A percentile compares a stretch with the other conserved stretches of the same genome.
phyloP scores from a whole-genome alignment of 148 eudicot species.

The Diospyros lotus region DNA sequence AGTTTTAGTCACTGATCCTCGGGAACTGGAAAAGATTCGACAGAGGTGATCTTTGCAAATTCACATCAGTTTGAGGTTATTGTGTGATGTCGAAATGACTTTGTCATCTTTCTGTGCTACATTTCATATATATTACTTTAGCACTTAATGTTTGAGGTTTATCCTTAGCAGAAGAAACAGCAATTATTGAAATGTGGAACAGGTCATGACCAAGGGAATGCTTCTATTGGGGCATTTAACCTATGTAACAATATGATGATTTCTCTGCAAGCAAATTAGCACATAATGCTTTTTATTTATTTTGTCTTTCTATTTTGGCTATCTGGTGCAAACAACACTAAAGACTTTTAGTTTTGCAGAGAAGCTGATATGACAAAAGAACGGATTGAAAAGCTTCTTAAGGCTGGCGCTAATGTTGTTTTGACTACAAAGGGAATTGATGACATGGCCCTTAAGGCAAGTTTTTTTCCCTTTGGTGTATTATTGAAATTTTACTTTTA shows the following conservation, averaged over 20 bases:
- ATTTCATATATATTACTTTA: not conserved
- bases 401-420: slow-evolving; percentile 94
- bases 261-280: not conserved
- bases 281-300: not conserved
- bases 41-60: slow-evolving; percentile 51
- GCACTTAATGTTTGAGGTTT: not conserved
- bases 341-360: slow-evolving; percentile 38
- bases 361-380: slow-evolving; percentile 99
- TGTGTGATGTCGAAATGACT: not conserved
- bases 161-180: not conserved
- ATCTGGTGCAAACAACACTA: not conserved
- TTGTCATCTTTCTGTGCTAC: not conserved
- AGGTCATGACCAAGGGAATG: too few relatives aligned
- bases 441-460: slow-evolving; percentile 98
- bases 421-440: slow-evolving; percentile 95
- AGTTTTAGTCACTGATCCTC: slow-evolving; percentile 86
- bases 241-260: not conserved
- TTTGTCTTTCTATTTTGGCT: not conserved
- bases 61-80: not conserved
- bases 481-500: not conserved
- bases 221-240: not conserved
- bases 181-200: not conserved
- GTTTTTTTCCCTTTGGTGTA: slow-evolving; percentile 6
- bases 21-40: slow-evolving; percentile 97
- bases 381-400: slow-evolving; percentile 83